A percentile compares a stretch with the other conserved stretches of the same genome.
These are phyloP conservation scores for Alternaria sp. DNA, from an alignment of 2,329 filamentous ascomycete genomes.

Conservation along the genomic window DNA sequence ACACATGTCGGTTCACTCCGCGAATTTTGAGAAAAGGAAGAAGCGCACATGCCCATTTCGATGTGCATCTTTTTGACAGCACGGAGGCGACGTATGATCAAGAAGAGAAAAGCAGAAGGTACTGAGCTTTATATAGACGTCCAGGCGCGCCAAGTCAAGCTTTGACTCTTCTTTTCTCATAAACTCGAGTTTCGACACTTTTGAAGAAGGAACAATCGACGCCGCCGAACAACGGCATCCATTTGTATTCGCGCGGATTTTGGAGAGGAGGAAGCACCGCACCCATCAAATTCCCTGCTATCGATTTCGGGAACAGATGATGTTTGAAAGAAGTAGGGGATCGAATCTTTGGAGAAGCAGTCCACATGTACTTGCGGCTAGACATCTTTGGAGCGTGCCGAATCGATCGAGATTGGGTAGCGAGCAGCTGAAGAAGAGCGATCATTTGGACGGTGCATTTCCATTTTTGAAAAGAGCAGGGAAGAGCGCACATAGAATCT, in stretches of 20 bases:
- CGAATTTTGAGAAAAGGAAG: background rate
- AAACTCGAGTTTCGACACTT: background rate
- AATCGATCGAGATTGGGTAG: background rate
- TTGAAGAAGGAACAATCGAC: background rate
- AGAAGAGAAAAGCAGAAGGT: background rate
- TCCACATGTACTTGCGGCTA: background rate
- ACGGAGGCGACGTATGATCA: background rate
- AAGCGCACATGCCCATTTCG: background rate
- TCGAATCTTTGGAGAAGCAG: accelerated
- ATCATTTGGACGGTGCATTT: too few species aligned
- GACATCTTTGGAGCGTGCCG: background rate
- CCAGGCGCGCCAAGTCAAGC: background rate
- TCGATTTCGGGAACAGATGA: background rate
- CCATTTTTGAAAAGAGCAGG: background rate
- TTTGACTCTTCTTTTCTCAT: background rate
- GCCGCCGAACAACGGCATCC: background rate
- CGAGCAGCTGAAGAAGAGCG: background rate
- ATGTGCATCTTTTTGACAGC: too few species aligned
- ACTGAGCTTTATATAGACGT: background rate
- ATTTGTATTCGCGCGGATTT: background rate
- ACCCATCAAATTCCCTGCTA: background rate
- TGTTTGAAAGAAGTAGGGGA: background rate
- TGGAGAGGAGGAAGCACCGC: background rate
- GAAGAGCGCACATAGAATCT: background rate
- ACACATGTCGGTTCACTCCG: background rate